These are phyloP conservation scores for Fusarium compactum DNA, from an alignment of 2,329 filamentous ascomycete species.

Conservation along the genomic window DNA sequence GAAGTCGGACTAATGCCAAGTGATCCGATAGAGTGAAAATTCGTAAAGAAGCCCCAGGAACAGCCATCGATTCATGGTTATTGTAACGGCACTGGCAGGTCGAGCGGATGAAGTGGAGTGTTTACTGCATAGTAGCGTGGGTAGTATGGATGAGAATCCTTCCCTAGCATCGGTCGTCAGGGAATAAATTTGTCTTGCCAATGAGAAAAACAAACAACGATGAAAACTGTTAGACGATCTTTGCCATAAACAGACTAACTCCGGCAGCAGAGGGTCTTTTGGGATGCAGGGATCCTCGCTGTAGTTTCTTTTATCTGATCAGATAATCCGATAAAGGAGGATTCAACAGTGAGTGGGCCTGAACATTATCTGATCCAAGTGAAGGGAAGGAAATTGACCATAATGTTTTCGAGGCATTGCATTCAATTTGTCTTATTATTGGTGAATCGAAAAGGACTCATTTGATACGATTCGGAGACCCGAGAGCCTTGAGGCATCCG, in stretches of 20 bases:
- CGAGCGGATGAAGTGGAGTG: conserved; percentile 20
- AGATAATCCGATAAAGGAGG: conserved; percentile 25
- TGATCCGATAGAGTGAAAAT: background rate
- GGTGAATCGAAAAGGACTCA: background rate
- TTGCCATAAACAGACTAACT: conserved; percentile 3
- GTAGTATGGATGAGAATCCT: conserved; percentile 18
- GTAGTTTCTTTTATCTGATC: conserved; percentile 36
- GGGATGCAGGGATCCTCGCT: conserved; percentile 14
- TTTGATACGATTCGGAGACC: background rate
- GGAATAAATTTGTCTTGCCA: background rate
- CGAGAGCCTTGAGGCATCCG: background rate
- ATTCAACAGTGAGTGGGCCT: conserved; percentile 1
- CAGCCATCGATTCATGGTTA: background rate
- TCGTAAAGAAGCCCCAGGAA: background rate
- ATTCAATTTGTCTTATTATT: background rate
- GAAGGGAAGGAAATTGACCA: background rate
- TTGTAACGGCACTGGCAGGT: background rate
- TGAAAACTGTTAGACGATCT: conserved; percentile 12
- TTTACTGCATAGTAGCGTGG: conserved; percentile 6
- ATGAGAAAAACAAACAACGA: conserved; percentile 7
- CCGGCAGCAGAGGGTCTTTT: conserved; percentile 14
- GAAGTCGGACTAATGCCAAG: conserved; percentile 38
- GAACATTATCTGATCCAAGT: background rate
- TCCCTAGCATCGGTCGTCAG: conserved; percentile 8
- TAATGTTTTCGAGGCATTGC: background rate